phyloP scores from a whole-genome alignment of 1,284 basidiomycete genomes.

The Pseudomicrostroma phylloplanum region DNA sequence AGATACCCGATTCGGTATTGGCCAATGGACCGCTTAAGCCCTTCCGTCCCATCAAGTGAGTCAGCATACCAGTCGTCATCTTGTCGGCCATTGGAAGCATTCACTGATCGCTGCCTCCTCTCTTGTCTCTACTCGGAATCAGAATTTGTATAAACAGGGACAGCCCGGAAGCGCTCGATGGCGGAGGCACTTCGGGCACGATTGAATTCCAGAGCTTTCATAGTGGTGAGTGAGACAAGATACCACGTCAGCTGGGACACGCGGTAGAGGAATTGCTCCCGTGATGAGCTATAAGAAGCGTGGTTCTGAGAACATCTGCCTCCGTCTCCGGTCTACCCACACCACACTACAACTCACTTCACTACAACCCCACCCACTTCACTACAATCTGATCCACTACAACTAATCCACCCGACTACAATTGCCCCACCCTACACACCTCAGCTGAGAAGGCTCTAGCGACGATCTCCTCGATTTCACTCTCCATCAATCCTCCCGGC shows the following conservation, averaged over 20 bases:
- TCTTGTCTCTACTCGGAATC: background rate
- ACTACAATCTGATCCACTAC: too few species aligned
- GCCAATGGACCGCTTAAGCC: constrained; percentile 28
- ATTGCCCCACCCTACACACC: background rate
- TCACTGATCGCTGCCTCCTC: background rate
- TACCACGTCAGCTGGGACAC: background rate
- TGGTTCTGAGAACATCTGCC: too few species aligned
- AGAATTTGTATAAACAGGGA: constrained; percentile 31
- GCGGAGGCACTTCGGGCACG: constrained; percentile 27
- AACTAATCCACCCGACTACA: background rate
- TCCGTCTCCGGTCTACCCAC: too few species aligned
- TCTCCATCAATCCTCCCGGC: constrained; percentile 21
- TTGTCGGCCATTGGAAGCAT: background rate
- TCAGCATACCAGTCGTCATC: background rate
- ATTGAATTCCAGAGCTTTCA: constrained; percentile 41
- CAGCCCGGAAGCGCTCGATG: constrained; percentile 5
- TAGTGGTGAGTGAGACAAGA: constrained; percentile 20
- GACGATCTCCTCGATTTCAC: constrained; percentile 23
- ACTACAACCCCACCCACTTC: too few species aligned
- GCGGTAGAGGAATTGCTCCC: too few species aligned
- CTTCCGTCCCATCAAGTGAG: constrained; percentile 29
- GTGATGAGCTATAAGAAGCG: too few species aligned
- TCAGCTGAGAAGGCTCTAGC: constrained; percentile 40
- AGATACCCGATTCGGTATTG: constrained; percentile 32
- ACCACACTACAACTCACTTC: too few species aligned